Conservation (phyloP, 2,329 filamentous ascomycete genomes). For the Penicillium sp. region DNA sequence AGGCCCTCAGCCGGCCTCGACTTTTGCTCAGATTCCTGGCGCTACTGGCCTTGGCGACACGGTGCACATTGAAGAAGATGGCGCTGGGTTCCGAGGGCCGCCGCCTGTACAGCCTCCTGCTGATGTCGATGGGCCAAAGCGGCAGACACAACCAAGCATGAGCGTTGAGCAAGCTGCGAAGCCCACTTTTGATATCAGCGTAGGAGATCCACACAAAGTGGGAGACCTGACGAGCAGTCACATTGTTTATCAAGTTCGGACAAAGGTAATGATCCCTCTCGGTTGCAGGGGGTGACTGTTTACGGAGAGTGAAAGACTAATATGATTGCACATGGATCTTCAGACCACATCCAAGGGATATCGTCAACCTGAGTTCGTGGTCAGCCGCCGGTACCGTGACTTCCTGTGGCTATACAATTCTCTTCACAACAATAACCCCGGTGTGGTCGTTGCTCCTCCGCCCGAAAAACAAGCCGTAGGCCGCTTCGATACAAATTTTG, state of each 20-base stretch:
- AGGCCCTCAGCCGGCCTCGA: conserved; percentile 42
- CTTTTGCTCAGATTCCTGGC: conserved; percentile 52
- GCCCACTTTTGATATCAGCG: conserved; percentile 84
- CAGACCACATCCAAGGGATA: conserved; percentile 96
- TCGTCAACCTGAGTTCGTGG: conserved; percentile 86
- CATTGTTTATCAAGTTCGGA: conserved; percentile 95
- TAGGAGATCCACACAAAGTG: conserved; percentile 97
- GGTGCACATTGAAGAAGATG: conserved; percentile 72
- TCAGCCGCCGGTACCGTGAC: conserved; percentile 91
- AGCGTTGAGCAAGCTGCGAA: conserved; percentile 92
- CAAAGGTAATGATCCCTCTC: conserved; percentile 65
- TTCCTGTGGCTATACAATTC: conserved; percentile 98
- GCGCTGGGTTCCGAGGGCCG: conserved; percentile 65
- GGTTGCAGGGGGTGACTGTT: not conserved
- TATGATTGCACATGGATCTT: not conserved
- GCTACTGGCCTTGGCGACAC: conserved; percentile 62
- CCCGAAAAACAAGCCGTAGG: conserved; percentile 98
- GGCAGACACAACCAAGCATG: conserved; percentile 73
- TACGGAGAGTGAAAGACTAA: not conserved
- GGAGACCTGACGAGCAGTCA: conserved; percentile 95
- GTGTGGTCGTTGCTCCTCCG: conserved; percentile 90
- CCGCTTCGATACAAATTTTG: conserved; percentile 94
- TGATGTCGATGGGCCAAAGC: conserved; percentile 49
- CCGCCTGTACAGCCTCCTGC: conserved; percentile 60
- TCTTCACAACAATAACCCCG: conserved; percentile 90